Evolutionary conservation across 768 basidiomycete genomes (phyloP).

Genomic region (Leccinum truebloodii): DNA sequence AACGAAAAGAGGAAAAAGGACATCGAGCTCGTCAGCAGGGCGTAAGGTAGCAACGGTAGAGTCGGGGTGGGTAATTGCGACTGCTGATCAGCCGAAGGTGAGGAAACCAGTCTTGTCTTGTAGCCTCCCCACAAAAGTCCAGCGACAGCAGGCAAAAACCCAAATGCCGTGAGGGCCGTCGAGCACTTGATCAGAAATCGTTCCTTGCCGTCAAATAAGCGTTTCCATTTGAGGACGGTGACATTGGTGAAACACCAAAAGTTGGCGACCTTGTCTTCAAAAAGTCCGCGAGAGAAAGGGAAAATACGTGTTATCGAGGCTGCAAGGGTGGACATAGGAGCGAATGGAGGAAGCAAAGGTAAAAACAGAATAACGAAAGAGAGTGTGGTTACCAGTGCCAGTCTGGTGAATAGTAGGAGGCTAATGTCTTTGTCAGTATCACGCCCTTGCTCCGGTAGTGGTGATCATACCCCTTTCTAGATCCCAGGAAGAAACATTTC

Average conservation of each 20-base stretch:
- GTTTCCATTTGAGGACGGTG: conserved; percentile 76
- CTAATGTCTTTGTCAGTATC: conserved; percentile 23
- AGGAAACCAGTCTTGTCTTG: conserved; percentile 25
- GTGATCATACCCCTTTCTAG: conserved; percentile 57
- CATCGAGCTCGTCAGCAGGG: conserved; percentile 77
- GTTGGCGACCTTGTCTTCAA: conserved; percentile 97
- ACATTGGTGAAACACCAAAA: conserved; percentile 96
- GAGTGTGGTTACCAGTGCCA: conserved; percentile 59
- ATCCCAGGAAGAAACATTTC: conserved; percentile 85
- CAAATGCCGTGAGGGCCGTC: conserved; percentile 61
- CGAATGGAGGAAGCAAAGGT: conserved; percentile 77
- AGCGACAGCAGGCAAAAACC: conserved; percentile 64
- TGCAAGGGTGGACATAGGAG: conserved; percentile 48
- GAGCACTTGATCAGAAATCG: conserved; percentile 64
- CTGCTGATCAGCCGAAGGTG: background rate
- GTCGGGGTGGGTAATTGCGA: conserved; percentile 46
- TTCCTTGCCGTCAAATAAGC: conserved; percentile 40
- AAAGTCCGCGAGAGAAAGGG: conserved; percentile 86
- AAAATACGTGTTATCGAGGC: conserved; percentile 82
- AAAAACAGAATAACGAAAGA: conserved; percentile 73
- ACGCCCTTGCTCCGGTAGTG: background rate
- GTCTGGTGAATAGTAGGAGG: conserved; percentile 59
- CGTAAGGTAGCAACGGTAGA: conserved; percentile 73
- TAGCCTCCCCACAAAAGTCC: conserved; percentile 44
- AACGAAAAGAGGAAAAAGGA: conserved; percentile 97